Percentiles rank a stretch among this genome's conserved stretches.
Evolutionary conservation across 202 grass and related monocot genomes (phyloP).

Genomic region (Setaria viridis): DNA sequence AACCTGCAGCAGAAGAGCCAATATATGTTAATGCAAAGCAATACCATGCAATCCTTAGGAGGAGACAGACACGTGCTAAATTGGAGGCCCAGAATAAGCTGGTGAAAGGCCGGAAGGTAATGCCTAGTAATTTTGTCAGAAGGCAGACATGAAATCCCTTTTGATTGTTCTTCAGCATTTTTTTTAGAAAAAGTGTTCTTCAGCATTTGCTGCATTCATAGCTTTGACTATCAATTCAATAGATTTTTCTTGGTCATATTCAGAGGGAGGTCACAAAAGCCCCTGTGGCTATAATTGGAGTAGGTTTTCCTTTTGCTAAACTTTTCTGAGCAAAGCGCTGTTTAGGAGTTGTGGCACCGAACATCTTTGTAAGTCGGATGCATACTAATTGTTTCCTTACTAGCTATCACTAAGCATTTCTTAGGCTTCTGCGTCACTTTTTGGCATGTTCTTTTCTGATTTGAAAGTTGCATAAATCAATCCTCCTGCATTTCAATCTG

Average conservation of each 20-base stretch:
- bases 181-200: background rate
- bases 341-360: background rate
- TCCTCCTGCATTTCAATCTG: slow-evolving; percentile 35
- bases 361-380: background rate
- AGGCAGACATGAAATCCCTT: background rate
- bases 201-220: slow-evolving; percentile 35
- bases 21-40: slow-evolving; percentile 97
- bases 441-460: slow-evolving; percentile 20
- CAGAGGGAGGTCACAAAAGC: background rate
- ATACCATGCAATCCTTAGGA: slow-evolving; percentile 90
- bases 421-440: slow-evolving; percentile 21
- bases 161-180: slow-evolving; percentile 25
- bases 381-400: slow-evolving; percentile 6
- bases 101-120: slow-evolving; percentile 89
- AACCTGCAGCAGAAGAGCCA: slow-evolving; percentile 74
- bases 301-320: background rate
- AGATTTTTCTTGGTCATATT: slow-evolving; percentile 24
- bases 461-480: background rate
- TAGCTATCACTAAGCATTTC: background rate
- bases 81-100: slow-evolving; percentile 96
- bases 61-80: slow-evolving; percentile 87
- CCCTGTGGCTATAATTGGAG: background rate
- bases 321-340: background rate
- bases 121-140: slow-evolving; percentile 2
- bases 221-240: slow-evolving; percentile 23